Evolutionary conservation across 371 early-diverging fungal genomes (phyloP).

Genomic region (Nematocida sp.): DNA sequence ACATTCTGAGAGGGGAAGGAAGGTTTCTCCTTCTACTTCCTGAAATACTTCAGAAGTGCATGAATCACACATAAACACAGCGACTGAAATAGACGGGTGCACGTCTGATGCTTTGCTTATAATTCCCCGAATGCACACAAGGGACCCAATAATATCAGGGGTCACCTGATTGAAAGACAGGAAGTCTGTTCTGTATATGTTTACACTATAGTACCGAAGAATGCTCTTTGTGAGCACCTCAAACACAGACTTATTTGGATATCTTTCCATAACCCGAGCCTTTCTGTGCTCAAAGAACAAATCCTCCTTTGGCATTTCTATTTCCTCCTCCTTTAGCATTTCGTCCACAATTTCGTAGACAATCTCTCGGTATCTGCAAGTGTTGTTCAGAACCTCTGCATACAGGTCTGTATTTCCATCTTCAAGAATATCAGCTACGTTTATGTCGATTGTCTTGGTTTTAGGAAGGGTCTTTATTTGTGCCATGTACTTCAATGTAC

Average conservation of each 20-base stretch:
- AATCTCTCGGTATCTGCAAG: conserved; percentile 64
- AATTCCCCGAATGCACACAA: conserved; percentile 85
- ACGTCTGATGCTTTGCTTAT: conserved; percentile 92
- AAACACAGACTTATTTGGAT: conserved; percentile 62
- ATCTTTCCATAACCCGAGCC: conserved; percentile 65
- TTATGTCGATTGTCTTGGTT: conserved; percentile 54
- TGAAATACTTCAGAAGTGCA: conserved; percentile 96
- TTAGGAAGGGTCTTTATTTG: conserved; percentile 38
- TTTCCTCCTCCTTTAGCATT: conserved; percentile 63
- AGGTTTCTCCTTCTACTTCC: conserved; percentile 74
- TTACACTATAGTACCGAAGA: conserved; percentile 65
- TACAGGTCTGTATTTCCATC: conserved; percentile 67
- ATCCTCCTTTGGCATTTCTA: conserved; percentile 61
- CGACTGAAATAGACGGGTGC: conserved; percentile 83
- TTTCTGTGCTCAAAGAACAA: conserved; percentile 70
- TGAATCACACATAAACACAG: conserved; percentile 86
- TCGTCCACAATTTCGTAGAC: conserved; percentile 68
- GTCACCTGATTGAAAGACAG: conserved; percentile 76
- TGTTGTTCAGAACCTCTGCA: conserved; percentile 62
- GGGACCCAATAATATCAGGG: conserved; percentile 78
- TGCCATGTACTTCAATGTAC: conserved; percentile 64
- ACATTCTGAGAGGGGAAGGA: conserved; percentile 84
- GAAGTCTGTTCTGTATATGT: conserved; percentile 26
- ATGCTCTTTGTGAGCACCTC: conserved; percentile 64
- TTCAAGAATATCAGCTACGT: conserved; percentile 63